These are phyloP conservation scores for Suillus subalutaceus DNA, from an alignment of 768 basidiomycete genomes.

Conservation along the genomic window DNA sequence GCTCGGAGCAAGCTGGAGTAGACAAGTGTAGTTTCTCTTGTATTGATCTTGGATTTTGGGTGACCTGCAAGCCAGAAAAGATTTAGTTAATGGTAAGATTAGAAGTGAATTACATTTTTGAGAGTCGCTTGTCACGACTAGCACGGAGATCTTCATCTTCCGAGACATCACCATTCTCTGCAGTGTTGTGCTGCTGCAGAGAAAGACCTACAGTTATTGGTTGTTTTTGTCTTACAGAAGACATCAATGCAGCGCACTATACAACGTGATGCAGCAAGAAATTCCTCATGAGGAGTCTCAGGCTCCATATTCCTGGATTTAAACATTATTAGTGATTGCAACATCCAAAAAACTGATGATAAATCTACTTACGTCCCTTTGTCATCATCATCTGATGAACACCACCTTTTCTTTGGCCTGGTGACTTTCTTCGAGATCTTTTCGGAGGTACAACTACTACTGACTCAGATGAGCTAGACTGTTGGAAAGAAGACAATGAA, in stretches of 20 bases:
- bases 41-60: not conserved
- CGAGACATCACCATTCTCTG: conserved; percentile 1
- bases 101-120: not conserved
- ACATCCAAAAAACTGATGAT: not conserved
- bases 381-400: not conserved
- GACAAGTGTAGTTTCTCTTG: not conserved
- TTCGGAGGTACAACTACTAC: not conserved
- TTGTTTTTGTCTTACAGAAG: no score
- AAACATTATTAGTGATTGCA: not conserved
- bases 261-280: no score
- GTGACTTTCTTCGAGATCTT: not conserved
- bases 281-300: no score
- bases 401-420: not conserved
- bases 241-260: no score
- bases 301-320: no score
- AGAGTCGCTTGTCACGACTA: conserved; percentile 3
- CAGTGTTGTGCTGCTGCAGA: not conserved
- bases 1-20: not conserved
- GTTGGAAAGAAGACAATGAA: not conserved
- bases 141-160: not conserved
- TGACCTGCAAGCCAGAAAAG: not conserved
- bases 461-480: not conserved
- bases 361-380: not conserved
- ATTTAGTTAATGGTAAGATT: not conserved
- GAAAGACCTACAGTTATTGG: not conserved